phyloP scores from a whole-genome alignment of 1,139 yeast genomes.

The Protomyces macrosporus region DNA sequence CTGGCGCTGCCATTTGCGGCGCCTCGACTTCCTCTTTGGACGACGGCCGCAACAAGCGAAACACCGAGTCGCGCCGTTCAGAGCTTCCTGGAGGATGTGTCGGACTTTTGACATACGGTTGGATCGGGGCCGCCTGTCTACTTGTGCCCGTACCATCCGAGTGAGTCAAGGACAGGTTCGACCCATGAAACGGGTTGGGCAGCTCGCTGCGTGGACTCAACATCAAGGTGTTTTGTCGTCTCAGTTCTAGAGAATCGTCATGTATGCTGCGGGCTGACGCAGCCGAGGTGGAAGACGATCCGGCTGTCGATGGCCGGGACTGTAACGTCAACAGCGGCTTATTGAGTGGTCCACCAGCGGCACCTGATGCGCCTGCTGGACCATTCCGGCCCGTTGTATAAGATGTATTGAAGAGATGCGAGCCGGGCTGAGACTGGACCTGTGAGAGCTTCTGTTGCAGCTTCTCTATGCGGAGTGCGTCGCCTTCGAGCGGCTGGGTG shows the following conservation, averaged over 20 bases:
- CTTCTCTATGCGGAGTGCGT: constrained; percentile 20
- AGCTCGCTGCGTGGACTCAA: background rate
- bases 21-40: background rate
- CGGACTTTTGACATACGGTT: too few relatives aligned
- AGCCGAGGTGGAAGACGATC: background rate
- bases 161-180: too few relatives aligned
- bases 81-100: background rate
- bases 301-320: background rate
- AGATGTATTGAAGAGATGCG: background rate
- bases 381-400: background rate
- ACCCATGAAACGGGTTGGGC: background rate
- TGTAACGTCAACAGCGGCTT: background rate
- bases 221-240: too few relatives aligned
- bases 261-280: too few relatives aligned
- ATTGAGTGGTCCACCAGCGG: background rate
- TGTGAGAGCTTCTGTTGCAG: constrained; percentile 10
- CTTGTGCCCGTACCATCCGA: too few relatives aligned
- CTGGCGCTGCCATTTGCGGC: background rate
- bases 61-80: background rate
- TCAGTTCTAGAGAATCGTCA: too few relatives aligned
- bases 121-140: too few relatives aligned
- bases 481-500: constrained; percentile 14
- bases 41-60: background rate
- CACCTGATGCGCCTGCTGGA: too few relatives aligned
- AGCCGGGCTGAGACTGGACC: constrained; percentile 12